Base-by-base conservation (phyloP, 768 basidiomycete species). In the Lentinula raphanica region DNA sequence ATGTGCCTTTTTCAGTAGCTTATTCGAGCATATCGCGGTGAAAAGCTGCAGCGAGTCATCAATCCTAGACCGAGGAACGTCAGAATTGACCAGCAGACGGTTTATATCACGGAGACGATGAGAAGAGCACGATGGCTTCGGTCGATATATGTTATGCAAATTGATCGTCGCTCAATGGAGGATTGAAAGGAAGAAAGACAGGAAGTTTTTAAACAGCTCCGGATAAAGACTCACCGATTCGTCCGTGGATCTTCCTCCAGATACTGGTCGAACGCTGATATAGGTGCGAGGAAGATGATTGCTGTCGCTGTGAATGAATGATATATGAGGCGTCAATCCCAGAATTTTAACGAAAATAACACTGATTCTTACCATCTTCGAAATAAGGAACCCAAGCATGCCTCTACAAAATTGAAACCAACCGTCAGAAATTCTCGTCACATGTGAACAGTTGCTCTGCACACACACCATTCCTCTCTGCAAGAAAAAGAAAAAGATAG, bases 261-360 rank as follows among this genome's bases (percentile, higher is more conserved):
- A 69, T 89, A 91, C 88, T 92, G 90, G 76, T 93, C 90, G 67
- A 90, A 93, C 39, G 91, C 91, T 65, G 88, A 89, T 61, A 93
- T 86, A 39, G 91, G 91, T 51, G 89, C 91, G 50, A 93, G 74
- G 70, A 93, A 93, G 69, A 93, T 92, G 66, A 93, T 86, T 31
- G 91, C 90, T 44, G 87, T 86, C 3, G 88, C 89, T 35, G 13
- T 91, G 66, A 49, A 58, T 91, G 66, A 49, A 58, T 42, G 51
- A 54, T 57, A 46, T 56, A 36, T 49, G 42, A 59, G 35, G 54
- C 58, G 49, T 55, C 31, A 54, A 27, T 32, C 19, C 15, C n/a
- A 38, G 21, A n/a, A n/a, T n/a, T n/a, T n/a, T 53, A 35, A 50
- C 31, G 17, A 54, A 56, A 57, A 54, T 54, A 35, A 35, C 60